Base-by-base conservation (phyloP, 2,329 filamentous ascomycete genomes). In the Penicillium frequentans region DNA sequence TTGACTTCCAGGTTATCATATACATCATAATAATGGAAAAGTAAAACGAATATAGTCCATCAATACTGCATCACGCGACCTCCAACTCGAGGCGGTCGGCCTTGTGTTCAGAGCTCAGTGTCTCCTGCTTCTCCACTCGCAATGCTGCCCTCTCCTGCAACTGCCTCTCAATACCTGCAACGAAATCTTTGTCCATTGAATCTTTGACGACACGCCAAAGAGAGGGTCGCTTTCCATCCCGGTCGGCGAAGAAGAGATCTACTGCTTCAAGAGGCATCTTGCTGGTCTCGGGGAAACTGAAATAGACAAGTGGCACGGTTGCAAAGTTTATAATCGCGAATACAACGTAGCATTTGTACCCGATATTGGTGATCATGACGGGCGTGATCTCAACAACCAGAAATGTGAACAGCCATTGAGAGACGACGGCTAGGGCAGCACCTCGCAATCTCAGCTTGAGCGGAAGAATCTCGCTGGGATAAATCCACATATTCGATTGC, bases 91-190 rank as follows among this genome's bases (percentile, higher is more conserved):
- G 9, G 6, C 45, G 44, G 14, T 23, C 37, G 8, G 55, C 29
- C 24, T 45, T 56, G 2, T 35, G 19, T 16, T 52, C 57, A 13
- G 16, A 26, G 16, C 4, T 24, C 35, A 21, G 16, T n/a, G 31
- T n/a, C 5, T 56, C 57, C 16, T 33, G 24, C 9, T 29, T 37
- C 6, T 49, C 49, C 8, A 46, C 31, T 23, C 53, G 23, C 13
- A 46, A 39, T 19, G 19, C 35, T n/a, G 55, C 56, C 27, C 55
- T 47, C 7, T 82, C 85, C 86, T 55, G 48, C 13, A 60, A 39
- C 31, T 58, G 52, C 13, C 49, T 37, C 29, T 53, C 44, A 42
- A 60, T 21, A 1, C 44, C 56, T 8, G 23, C n/a, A 7, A 60
- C 56, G 26, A 58, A 60, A 27, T 58, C 52, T 9, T 52, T 53